These are phyloP conservation scores for Geotrichum klebahnii DNA, from an alignment of 1,139 yeast species.

Conservation along the genomic window DNA sequence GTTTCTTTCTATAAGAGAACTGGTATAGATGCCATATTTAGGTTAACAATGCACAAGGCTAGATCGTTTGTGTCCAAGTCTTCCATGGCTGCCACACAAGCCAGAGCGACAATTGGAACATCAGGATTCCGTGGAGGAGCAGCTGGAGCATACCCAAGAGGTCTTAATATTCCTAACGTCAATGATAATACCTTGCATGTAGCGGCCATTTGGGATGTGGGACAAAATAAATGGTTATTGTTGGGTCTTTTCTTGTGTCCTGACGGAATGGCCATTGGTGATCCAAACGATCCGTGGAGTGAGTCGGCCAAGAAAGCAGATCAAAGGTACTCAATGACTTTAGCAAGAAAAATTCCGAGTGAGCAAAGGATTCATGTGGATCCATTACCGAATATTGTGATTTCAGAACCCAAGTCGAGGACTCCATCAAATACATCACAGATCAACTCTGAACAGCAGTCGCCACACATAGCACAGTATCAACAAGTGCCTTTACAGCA, in stretches of 20 bases:
- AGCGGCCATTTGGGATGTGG: constrained; percentile 15
- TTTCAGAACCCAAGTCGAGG: constrained; percentile 2
- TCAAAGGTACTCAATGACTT: neutral
- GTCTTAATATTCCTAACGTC: constrained; percentile 5
- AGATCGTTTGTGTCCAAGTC: constrained; percentile 13
- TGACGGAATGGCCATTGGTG: constrained; percentile 5
- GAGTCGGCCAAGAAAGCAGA: neutral
- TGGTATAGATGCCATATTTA: constrained; percentile 15
- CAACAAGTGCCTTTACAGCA: neutral
- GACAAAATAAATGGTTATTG: constrained; percentile 5
- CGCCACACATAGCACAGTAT: neutral
- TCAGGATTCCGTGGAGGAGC: neutral
- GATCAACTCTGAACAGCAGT: neutral
- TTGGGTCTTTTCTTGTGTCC: constrained; percentile 13
- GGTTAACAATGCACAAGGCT: constrained; percentile 17
- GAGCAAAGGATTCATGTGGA: neutral
- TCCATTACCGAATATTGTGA: constrained; percentile 3
- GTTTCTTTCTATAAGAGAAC: constrained; percentile 13
- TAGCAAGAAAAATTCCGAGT: neutral
- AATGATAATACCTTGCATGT: constrained; percentile 11
- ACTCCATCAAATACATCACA: neutral
- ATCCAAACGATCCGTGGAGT: constrained; percentile 1
- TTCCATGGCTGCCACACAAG: neutral
- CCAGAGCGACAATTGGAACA: neutral
- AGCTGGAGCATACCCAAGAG: neutral